Conservation (phyloP, 202 grass and related monocot genomes). For the Carex sylvatica region DNA sequence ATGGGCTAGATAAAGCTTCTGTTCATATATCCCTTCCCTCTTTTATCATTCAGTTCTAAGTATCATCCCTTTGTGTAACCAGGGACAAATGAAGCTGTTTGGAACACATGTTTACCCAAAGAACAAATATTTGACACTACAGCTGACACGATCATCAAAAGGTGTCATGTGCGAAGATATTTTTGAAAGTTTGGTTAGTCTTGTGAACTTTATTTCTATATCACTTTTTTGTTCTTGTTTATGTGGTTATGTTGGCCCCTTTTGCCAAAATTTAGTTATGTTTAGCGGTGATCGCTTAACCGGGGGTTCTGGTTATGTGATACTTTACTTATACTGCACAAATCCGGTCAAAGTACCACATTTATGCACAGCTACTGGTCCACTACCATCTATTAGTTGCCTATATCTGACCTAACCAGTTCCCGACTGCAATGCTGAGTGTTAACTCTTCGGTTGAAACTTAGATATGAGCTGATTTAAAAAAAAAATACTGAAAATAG, state of each 20-base stretch:
- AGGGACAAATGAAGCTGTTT: constrained; percentile 96
- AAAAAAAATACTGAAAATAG: neutral
- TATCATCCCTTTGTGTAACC: constrained; percentile 5
- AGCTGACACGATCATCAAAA: constrained; percentile 75
- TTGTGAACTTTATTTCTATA: neutral
- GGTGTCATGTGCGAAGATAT: constrained; percentile 80
- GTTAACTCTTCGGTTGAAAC: neutral
- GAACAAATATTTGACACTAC: constrained; percentile 96
- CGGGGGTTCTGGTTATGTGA: neutral
- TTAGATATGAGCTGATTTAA: neutral
- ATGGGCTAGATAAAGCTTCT: neutral
- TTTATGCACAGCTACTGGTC: neutral
- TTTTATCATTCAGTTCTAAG: neutral
- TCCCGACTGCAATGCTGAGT: neutral
- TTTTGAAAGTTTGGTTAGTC: constrained; percentile 81
- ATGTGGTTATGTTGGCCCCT: neutral
- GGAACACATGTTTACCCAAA: constrained; percentile 91
- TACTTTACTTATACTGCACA: neutral
- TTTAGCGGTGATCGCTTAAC: neutral
- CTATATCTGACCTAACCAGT: neutral
- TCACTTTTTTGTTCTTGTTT: neutral
- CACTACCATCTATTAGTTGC: neutral
- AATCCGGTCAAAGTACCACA: neutral
- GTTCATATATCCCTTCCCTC: neutral
- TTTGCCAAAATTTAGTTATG: neutral